Percentiles rank a stretch among this genome's conserved stretches.
These are phyloP conservation scores for Podospora pseudopauciseta DNA, from an alignment of 495 filamentous ascomycete species.

Conservation along the genomic window DNA sequence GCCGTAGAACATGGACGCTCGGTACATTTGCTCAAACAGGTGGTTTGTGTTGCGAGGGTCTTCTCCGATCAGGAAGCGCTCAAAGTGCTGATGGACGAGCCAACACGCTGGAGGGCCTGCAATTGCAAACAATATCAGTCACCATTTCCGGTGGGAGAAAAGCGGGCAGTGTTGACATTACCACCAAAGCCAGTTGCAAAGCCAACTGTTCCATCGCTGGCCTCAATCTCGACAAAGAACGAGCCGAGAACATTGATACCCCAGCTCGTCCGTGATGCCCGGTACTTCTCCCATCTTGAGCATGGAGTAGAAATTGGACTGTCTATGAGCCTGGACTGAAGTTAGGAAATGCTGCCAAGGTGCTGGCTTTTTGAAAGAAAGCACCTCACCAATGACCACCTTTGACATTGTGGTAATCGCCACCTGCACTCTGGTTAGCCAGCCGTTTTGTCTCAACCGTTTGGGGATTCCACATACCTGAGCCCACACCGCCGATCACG, in stretches of 20 bases:
- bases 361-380: background rate
- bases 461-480: conserved; percentile 41
- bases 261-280: conserved; percentile 83
- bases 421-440: conserved; percentile 38
- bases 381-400: conserved; percentile 71
- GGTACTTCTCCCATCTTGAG: conserved; percentile 82
- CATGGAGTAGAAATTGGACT: conserved; percentile 87
- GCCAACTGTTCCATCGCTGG: conserved; percentile 81
- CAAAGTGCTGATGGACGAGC: conserved; percentile 87
- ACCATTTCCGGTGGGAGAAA: background rate
- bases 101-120: conserved; percentile 80
- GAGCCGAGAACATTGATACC: conserved; percentile 93
- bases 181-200: conserved; percentile 93
- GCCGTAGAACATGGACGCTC: conserved; percentile 91
- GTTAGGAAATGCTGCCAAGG: background rate
- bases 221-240: conserved; percentile 89
- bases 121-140: background rate
- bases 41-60: conserved; percentile 86
- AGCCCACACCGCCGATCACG: conserved; percentile 80
- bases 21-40: conserved; percentile 94
- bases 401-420: conserved; percentile 94
- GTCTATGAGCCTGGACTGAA: conserved; percentile 65
- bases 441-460: background rate
- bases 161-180: conserved; percentile 24
- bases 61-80: conserved; percentile 81